Percentiles rank a stretch among this genome's conserved stretches.
Conservation (phyloP, 2,329 filamentous ascomycete genomes). For the Trichoderma koningiopsis region DNA sequence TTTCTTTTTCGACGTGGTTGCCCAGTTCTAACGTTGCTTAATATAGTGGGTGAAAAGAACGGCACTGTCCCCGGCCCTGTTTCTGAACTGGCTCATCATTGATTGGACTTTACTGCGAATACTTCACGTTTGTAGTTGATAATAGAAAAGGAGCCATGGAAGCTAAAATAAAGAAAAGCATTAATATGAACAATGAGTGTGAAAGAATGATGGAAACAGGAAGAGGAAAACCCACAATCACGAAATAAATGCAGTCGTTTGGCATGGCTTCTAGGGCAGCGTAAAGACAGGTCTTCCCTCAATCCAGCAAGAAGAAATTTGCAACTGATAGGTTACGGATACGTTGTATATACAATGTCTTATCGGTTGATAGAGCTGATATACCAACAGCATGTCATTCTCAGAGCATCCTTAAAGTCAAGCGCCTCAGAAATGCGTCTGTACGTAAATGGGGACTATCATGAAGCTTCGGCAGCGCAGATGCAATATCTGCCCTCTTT, state of each 20-base stretch:
- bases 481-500: background rate
- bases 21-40: constrained; percentile 25
- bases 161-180: background rate
- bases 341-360: too few species aligned
- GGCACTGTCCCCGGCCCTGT: constrained; percentile 55
- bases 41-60: constrained; percentile 61
- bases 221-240: background rate
- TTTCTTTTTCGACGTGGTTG: background rate
- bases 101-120: constrained; percentile 14
- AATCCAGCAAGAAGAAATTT: background rate
- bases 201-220: background rate
- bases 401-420: too few species aligned
- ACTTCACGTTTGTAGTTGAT: background rate
- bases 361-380: background rate
- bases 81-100: constrained; percentile 39
- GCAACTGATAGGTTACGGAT: background rate
- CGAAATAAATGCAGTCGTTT: background rate
- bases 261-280: background rate
- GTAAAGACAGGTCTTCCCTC: background rate
- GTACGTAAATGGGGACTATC: background rate
- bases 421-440: background rate
- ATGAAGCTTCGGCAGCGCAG: background rate
- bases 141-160: too few species aligned
- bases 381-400: background rate
- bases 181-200: background rate